Evolutionary conservation across 208 protist species (phyloP).

Genomic region (Acanthamoeba rhysodes): DNA sequence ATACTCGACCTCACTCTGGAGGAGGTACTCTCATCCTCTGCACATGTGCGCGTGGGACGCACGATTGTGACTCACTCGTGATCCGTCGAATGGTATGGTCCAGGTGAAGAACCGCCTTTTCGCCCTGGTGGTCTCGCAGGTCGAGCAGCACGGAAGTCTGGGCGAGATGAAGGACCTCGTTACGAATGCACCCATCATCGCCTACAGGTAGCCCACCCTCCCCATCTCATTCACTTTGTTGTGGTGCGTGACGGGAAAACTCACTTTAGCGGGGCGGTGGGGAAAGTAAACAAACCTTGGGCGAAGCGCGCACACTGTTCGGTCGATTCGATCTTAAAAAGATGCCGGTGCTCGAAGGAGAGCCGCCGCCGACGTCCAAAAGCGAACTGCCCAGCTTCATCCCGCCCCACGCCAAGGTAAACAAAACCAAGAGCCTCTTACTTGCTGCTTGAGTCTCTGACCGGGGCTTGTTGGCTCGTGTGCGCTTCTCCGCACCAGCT

Average conservation of each 20-base stretch:
- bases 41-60: neutral
- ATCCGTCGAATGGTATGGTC: neutral
- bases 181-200: conserved; percentile 62
- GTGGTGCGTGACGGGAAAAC: neutral
- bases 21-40: neutral
- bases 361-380: neutral
- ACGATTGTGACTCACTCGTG: neutral
- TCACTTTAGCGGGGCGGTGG: neutral
- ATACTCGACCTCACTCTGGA: conserved; percentile 48
- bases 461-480: neutral
- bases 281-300: conserved; percentile 37
- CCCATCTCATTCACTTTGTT: neutral
- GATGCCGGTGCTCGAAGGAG: conserved; percentile 63
- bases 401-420: neutral
- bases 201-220: conserved; percentile 10
- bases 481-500: neutral
- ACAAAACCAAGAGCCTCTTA: neutral
- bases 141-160: neutral
- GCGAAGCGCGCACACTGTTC: conserved; percentile 13
- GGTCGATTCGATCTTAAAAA: conserved; percentile 70
- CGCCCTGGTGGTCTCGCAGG: conserved; percentile 49
- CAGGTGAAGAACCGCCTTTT: conserved; percentile 65
- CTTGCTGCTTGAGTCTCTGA: neutral
- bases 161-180: conserved; percentile 29
- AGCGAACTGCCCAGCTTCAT: neutral